These are phyloP conservation scores for Lasiodiplodia hormozganensis DNA, from an alignment of 2,329 filamentous ascomycete genomes.

Conservation along the genomic window DNA sequence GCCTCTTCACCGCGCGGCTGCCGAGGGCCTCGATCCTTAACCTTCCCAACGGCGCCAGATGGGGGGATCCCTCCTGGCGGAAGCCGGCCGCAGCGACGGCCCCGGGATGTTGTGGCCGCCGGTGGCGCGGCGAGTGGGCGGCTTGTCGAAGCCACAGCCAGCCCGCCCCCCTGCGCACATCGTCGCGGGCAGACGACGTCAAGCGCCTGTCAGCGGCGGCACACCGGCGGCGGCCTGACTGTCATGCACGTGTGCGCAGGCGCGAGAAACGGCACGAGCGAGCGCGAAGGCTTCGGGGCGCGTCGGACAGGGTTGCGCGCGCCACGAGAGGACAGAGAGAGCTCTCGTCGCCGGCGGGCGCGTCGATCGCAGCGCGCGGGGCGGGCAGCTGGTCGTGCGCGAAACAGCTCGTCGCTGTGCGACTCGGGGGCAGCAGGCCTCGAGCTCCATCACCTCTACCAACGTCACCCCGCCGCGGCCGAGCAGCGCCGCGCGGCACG, in stretches of 20 bases:
- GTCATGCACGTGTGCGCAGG: conserved; percentile 24
- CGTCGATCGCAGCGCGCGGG: conserved; percentile 18
- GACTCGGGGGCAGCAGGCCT: conserved; percentile 11
- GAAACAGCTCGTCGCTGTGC: conserved; percentile 20
- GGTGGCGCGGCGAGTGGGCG: not conserved
- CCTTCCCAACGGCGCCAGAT: conserved; percentile 12
- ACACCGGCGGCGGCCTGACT: conserved; percentile 12
- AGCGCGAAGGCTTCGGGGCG: conserved; percentile 17
- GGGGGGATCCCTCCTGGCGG: not conserved
- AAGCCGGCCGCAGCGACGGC: conserved; percentile 6
- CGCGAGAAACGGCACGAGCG: conserved; percentile 14
- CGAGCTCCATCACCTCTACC: conserved; percentile 20
- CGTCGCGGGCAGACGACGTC: conserved; percentile 22
- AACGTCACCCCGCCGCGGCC: conserved; percentile 16
- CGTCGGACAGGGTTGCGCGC: conserved; percentile 16
- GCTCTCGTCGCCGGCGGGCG: conserved; percentile 1
- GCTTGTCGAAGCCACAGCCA: conserved; percentile 1
- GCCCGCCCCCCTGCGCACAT: conserved; percentile 16
- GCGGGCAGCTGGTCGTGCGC: conserved; percentile 19
- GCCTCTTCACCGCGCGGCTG: conserved; percentile 2
- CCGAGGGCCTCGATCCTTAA: conserved; percentile 10
- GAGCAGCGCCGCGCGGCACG: conserved; percentile 17
- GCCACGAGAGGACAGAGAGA: conserved; percentile 18
- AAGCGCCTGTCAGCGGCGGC: conserved; percentile 27
- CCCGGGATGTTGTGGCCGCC: conserved; percentile 1